Base-by-base conservation (phyloP, 176 grass and related monocot genomes). In the Eragrostis curvula region DNA sequence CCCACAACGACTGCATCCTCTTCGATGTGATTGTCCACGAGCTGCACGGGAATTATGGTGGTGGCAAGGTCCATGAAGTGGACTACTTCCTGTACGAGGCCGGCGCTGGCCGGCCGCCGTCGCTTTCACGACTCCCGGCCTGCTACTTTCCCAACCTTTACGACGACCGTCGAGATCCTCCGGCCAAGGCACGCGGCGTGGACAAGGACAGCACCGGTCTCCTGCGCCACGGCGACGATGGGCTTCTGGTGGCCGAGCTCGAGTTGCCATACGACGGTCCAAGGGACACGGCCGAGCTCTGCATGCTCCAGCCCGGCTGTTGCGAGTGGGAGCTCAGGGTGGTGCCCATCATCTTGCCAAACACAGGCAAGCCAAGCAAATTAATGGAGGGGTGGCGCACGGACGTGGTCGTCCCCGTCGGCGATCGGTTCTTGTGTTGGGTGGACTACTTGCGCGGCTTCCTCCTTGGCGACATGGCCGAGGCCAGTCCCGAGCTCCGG, bases 1-100 rank as follows among this genome's bases (percentile, higher is more conserved):
- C n/a, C 20, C 56, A 82, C 56, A 28, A 21, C 29, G 44, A 51
- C 57, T 49, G 29, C 70, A 29, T 83, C 29, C 69, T 83, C 45
- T 16, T 83, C 47, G 2, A 15, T 1, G 47, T 49, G 47, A 49
- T 15, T 13, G 47, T 49, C 11, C 11, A 1, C 57, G 8, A 60
- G 11, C 1, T 11, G 47, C 12, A 49, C 47, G 47, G 47, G 47
- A 3, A 49, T 12, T 49, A 49, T 13, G 11, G 12, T 15, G 2
- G 12, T 13, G 12, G 15, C 11, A 36, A 2, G 32, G 1, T 15
- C 47, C 47, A 41, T 45, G 15, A 15, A 11, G 17, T 13, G 9
- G 17, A 59, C 24, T 81, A 59, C 40, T 74, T 53, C 29, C 2
- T 74, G 9, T 74, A 56, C 28, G 20, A 23, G 3, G 17, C 71